These are phyloP conservation scores for Seminavis robusta DNA, from an alignment of 108 stramenopile genomes.

Conservation along the genomic window DNA sequence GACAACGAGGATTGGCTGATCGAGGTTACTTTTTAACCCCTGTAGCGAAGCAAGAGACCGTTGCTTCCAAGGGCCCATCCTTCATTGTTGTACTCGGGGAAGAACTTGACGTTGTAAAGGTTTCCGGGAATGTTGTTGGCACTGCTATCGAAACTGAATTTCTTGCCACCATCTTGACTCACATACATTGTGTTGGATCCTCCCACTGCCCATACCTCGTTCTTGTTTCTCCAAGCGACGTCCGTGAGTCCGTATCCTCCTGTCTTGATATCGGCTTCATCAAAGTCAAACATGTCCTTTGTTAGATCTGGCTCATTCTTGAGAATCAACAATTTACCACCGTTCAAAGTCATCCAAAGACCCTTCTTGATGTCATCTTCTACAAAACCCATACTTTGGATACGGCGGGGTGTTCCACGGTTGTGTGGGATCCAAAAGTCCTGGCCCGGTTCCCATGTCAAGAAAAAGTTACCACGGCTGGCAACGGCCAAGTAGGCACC, in stretches of 20 bases:
- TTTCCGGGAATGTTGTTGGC: constrained; percentile 94
- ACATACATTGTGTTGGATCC: constrained; percentile 94
- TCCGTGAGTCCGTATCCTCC: constrained; percentile 98
- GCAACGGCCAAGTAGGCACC: constrained; percentile 90
- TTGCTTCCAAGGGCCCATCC: constrained; percentile 94
- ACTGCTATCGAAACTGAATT: constrained; percentile 86
- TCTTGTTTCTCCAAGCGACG: constrained; percentile 84
- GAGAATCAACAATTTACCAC: constrained; percentile 82
- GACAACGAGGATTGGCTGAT: no score
- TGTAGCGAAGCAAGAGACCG: constrained; percentile 86
- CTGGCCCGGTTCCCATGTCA: constrained; percentile 96
- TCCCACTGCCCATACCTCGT: constrained; percentile 97
- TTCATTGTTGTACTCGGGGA: constrained; percentile 78
- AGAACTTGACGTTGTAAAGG: constrained; percentile 96
- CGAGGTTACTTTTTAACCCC: constrained; percentile 38
- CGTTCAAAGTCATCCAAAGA: constrained; percentile 97
- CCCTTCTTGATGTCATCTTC: constrained; percentile 89
- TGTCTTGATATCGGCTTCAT: constrained; percentile 90
- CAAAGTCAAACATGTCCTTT: constrained; percentile 73
- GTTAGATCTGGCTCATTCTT: constrained; percentile 42
- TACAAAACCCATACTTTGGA: constrained; percentile 98
- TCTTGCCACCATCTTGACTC: constrained; percentile 89
- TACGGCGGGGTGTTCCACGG: constrained; percentile 91
- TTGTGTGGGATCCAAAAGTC: constrained; percentile 99
- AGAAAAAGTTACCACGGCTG: constrained; percentile 96